A percentile compares a stretch with the other conserved stretches of the same genome.
These are phyloP conservation scores for Trypanosoma avium DNA, from an alignment of 208 protist species.

Conservation along the genomic window DNA sequence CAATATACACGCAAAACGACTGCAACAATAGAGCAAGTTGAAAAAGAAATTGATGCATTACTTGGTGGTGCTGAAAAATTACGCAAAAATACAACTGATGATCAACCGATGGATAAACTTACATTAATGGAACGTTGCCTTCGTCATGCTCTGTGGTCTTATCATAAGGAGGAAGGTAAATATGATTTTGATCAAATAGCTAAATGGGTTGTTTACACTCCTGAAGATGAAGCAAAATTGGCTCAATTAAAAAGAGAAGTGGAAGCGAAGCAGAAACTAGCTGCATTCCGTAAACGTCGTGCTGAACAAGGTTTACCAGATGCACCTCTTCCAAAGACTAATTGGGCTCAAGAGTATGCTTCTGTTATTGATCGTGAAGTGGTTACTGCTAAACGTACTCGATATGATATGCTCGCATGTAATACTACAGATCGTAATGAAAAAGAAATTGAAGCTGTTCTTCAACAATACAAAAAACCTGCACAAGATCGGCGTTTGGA, in stretches of 20 bases:
- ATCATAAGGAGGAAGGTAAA: constrained; percentile 90
- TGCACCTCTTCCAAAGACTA: constrained; percentile 61
- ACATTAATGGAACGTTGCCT: constrained; percentile 91
- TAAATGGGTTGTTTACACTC: constrained; percentile 92
- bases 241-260: constrained; percentile 70
- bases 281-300: constrained; percentile 66
- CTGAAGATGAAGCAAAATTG: constrained; percentile 82
- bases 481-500: constrained; percentile 87
- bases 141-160: constrained; percentile 89
- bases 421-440: constrained; percentile 85
- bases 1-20: constrained; percentile 81
- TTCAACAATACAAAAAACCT: constrained; percentile 86
- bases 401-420: constrained; percentile 81
- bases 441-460: constrained; percentile 78
- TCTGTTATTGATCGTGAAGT: constrained; percentile 81
- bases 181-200: constrained; percentile 84
- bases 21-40: constrained; percentile 84
- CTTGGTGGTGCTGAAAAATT: constrained; percentile 80
- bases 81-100: constrained; percentile 67
- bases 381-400: constrained; percentile 85
- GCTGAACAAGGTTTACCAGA: constrained; percentile 62
- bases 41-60: constrained; percentile 88
- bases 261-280: constrained; percentile 76
- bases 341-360: constrained; percentile 82
- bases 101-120: constrained; percentile 91